phyloP scores from a whole-genome alignment of 177 flowering plant species.

The Telopea speciosissima region DNA sequence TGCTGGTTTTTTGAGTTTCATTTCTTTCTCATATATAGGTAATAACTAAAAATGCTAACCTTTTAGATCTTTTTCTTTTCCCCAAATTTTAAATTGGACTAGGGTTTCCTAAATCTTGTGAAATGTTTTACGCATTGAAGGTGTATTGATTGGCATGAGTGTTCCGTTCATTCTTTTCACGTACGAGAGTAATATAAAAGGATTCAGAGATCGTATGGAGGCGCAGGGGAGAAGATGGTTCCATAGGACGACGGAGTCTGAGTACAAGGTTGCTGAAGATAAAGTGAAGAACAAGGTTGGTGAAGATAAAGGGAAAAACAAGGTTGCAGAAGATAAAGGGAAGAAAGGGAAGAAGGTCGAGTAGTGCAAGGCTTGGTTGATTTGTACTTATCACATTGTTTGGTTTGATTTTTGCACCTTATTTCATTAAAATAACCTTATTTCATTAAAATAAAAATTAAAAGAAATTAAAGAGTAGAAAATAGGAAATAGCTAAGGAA shows the following conservation, averaged over 20 bases:
- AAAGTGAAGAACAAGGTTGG: conserved; percentile 13
- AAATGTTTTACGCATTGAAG: conserved; percentile 17
- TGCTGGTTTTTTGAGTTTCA: conserved; percentile 34
- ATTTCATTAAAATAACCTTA: too few species aligned
- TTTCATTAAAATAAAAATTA: too few species aligned
- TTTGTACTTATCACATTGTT: too few species aligned
- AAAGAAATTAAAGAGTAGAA: too few species aligned
- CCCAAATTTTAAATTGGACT: not conserved
- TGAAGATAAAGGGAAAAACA: too few species aligned
- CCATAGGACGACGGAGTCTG: conserved; percentile 18
- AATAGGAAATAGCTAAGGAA: too few species aligned
- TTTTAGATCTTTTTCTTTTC: not conserved
- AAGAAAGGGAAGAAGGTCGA: too few species aligned
- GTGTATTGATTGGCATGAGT: conserved; percentile 32
- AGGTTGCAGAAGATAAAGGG: too few species aligned
- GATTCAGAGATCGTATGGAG: conserved; percentile 22
- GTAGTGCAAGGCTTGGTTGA: too few species aligned
- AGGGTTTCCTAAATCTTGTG: too few species aligned
- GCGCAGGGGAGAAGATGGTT: conserved; percentile 19
- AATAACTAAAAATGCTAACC: not conserved
- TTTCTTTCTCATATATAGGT: conserved; percentile 46
- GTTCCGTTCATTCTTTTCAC: conserved; percentile 41
- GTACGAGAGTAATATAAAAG: conserved; percentile 36
- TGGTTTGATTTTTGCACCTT: too few species aligned
- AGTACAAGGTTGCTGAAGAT: conserved; percentile 18